Evolutionary conservation across 2,329 filamentous ascomycete species (phyloP), one percentile per base, ranked within the genome.

Genomic region (Periconia sp.): DNA sequence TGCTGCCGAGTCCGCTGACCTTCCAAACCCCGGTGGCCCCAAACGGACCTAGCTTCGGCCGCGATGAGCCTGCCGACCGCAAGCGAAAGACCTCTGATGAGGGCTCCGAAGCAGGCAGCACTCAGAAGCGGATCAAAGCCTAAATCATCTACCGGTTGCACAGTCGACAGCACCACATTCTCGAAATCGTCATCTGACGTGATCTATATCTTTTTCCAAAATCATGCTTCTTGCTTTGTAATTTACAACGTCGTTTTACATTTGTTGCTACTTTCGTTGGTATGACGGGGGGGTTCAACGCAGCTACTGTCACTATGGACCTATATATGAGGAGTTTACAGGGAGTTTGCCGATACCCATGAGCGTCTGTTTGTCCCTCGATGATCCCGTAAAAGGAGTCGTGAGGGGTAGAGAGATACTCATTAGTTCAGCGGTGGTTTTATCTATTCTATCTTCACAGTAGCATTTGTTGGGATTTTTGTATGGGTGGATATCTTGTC

Each of bases 1-100:
- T 95, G 54, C 78, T 97, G 35, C 92, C 92, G 0, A 96, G 91
- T 66, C 94, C 94, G 8, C 74, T 97, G 52, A 95, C 92, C 48
- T 96, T 96, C 70, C 88, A 89, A 30, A 97, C 94, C 1, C 94
- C 94, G 2, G 66, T 78, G 11, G 72, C 66, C n/a, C 55, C 66
- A 25, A 72, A 66, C 31, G 73, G 73, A 18, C 67, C 68, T 16
- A 70, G 71, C 40, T 77, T 76, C 59, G 63, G 68, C 39, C 69
- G 71, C 32, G 73, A 75, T 34, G 72, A 74, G 30, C 56, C 61
- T 23, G 58, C 58, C 7, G 63, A 71, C 33, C 68, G 72, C 18
- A 68, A 70, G 58, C 68, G 68, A 53, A 73, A 68, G 59, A 71
- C 63, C 46, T 64, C 65, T 28, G 69, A 72, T 16, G 70, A 69